These are phyloP conservation scores for Phaeosphaeria sp. DNA, from an alignment of 2,329 filamentous ascomycete genomes.

Conservation along the genomic window DNA sequence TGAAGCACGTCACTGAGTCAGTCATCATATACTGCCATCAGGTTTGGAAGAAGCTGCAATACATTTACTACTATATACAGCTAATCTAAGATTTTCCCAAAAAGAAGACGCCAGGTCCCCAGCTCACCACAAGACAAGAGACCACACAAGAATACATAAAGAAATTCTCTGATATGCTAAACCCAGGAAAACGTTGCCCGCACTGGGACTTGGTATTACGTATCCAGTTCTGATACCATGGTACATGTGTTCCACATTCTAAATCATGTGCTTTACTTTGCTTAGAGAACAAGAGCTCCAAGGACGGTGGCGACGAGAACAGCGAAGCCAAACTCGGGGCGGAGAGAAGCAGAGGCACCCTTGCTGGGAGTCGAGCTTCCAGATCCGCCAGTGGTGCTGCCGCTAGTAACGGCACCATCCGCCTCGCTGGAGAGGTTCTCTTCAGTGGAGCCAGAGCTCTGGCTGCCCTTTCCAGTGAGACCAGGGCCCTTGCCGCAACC, in stretches of 20 bases:
- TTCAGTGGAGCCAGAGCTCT: slow-evolving; percentile 58
- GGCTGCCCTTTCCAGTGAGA: slow-evolving; percentile 62
- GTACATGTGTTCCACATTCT: background rate
- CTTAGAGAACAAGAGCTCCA: slow-evolving; percentile 53
- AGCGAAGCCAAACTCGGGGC: slow-evolving; percentile 55
- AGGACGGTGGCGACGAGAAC: slow-evolving; percentile 62
- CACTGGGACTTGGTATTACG: slow-evolving; percentile 38
- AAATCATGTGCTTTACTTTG: background rate
- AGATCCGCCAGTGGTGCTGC: slow-evolving; percentile 29
- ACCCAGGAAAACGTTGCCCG: slow-evolving; percentile 30
- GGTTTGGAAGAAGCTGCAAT: background rate
- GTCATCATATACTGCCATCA: too few relatives aligned
- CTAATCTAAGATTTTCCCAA: slow-evolving; percentile 2
- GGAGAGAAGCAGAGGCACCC: slow-evolving; percentile 55
- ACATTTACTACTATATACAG: slow-evolving; percentile 8
- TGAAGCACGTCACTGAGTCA: too few relatives aligned
- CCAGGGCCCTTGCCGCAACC: slow-evolving; percentile 66
- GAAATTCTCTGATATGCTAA: slow-evolving; percentile 5
- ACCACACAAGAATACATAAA: slow-evolving; percentile 9
- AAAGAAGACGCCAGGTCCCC: slow-evolving; percentile 16
- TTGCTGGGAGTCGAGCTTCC: slow-evolving; percentile 28
- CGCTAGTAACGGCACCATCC: slow-evolving; percentile 55
- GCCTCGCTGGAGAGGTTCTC: slow-evolving; percentile 53
- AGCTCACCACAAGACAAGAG: slow-evolving; percentile 10
- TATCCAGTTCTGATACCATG: slow-evolving; percentile 11